These are phyloP conservation scores for Scedosporium minutisporum DNA, from an alignment of 2,329 filamentous ascomycete species.

Conservation along the genomic window DNA sequence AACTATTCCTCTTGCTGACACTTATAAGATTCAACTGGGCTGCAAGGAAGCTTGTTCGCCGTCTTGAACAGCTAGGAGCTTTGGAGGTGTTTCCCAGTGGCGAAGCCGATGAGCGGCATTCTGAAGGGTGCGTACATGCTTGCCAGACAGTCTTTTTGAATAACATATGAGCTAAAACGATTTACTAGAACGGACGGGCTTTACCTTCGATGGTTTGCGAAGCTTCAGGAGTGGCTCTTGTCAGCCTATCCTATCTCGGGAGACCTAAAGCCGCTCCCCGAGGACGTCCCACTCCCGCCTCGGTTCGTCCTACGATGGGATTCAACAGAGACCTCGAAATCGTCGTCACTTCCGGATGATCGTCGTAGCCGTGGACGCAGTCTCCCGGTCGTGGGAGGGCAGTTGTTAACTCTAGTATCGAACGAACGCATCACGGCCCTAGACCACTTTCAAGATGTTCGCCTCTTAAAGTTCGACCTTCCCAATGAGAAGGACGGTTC, in stretches of 20 bases:
- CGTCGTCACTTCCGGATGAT: not conserved
- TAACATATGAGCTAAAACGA: not conserved
- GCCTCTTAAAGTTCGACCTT: conserved; percentile 58
- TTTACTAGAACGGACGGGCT: conserved; percentile 62
- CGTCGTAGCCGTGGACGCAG: conserved; percentile 8
- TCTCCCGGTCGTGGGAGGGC: conserved; percentile 48
- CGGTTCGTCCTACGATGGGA: conserved; percentile 35
- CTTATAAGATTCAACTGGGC: conserved; percentile 94
- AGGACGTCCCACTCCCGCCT: conserved; percentile 64
- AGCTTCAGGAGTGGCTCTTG: conserved; percentile 57
- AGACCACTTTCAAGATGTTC: conserved; percentile 89
- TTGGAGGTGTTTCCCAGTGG: conserved; percentile 65
- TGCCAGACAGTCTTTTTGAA: not conserved
- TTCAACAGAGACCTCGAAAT: not conserved
- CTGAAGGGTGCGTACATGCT: conserved; percentile 62
- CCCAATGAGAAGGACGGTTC: conserved; percentile 10
- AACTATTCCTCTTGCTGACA: conserved; percentile 38
- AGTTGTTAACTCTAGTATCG: conserved; percentile 46
- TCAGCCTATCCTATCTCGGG: conserved; percentile 58
- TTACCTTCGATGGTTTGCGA: conserved; percentile 67
- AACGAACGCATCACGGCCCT: conserved; percentile 67
- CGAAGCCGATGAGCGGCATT: conserved; percentile 88
- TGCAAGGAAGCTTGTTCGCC: conserved; percentile 75
- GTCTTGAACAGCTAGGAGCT: conserved; percentile 75
- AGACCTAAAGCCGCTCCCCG: conserved; percentile 60